These are phyloP conservation scores for Flaveria floridana DNA, from an alignment of 140 eudicot genomes.

Conservation along the genomic window DNA sequence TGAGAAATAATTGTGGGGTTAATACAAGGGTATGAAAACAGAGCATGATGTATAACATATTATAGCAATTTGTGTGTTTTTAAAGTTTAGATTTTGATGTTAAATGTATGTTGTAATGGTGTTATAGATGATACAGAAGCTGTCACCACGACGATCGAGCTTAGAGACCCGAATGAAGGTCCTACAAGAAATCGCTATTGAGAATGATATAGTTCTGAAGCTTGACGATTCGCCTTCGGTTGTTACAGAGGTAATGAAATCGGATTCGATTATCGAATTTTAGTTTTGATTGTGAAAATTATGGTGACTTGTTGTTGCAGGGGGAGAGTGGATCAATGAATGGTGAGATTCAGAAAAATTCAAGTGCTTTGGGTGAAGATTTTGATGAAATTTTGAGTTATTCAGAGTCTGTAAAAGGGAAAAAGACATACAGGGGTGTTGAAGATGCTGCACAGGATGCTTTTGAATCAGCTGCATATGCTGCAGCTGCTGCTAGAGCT, in stretches of 20 bases:
- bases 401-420: slow-evolving; percentile 43
- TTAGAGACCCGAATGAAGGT: slow-evolving; percentile 54
- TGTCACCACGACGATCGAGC: slow-evolving; percentile 45
- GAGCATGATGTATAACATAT: background rate
- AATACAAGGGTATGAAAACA: slow-evolving; percentile 47
- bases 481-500: slow-evolving; percentile 87
- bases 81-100: background rate
- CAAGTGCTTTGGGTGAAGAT: slow-evolving; percentile 21
- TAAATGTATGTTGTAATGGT: slow-evolving; percentile 20
- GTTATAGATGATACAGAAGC: slow-evolving; percentile 62
- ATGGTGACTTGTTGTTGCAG: background rate
- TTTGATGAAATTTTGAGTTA: slow-evolving; percentile 33
- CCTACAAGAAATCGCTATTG: slow-evolving; percentile 62
- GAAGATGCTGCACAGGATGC: slow-evolving; percentile 95
- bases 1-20: slow-evolving; percentile 79
- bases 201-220: slow-evolving; percentile 49
- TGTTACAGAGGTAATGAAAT: slow-evolving; percentile 17
- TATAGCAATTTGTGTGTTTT: background rate
- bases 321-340: slow-evolving; percentile 23
- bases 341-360: background rate
- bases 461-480: slow-evolving; percentile 76
- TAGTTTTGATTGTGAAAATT: background rate
- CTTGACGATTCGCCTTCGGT: slow-evolving; percentile 35
- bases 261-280: background rate
- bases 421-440: slow-evolving; percentile 56